These are phyloP conservation scores for Malassezia obtusa DNA, from an alignment of 1,284 basidiomycete species.

Conservation along the genomic window DNA sequence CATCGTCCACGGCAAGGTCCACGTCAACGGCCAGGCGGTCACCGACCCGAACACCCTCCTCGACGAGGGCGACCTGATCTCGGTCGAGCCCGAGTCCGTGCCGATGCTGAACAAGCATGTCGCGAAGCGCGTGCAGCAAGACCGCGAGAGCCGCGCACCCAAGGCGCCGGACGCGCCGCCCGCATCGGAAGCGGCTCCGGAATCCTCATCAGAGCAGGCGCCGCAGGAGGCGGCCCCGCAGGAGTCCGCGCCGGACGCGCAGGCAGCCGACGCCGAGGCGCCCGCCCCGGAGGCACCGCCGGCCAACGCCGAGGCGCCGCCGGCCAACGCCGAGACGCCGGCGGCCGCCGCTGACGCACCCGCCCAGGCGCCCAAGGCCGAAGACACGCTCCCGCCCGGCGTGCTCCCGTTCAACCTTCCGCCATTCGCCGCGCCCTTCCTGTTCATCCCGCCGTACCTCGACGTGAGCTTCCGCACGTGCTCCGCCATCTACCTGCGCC, in stretches of 20 bases:
- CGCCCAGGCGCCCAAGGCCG: not conserved
- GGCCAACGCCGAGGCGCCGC: not conserved
- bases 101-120: conserved; percentile 54
- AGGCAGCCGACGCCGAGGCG: not conserved
- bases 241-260: not conserved
- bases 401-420: conserved; percentile 65
- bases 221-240: not conserved
- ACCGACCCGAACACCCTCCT: conserved; percentile 77
- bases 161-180: not conserved
- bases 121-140: conserved; percentile 23
- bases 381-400: conserved; percentile 29
- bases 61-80: conserved; percentile 86
- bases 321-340: not conserved
- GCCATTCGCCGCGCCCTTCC: conserved; percentile 73
- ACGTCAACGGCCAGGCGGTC: conserved; percentile 76
- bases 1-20: conserved; percentile 76
- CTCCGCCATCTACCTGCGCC: conserved; percentile 83
- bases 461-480: conserved; percentile 84
- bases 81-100: conserved; percentile 72
- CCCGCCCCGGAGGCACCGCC: not conserved
- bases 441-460: conserved; percentile 92
- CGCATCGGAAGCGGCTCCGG: not conserved
- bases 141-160: conserved; percentile 5
- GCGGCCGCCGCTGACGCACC: not conserved
- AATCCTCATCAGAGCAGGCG: not conserved